Percentiles rank a stretch among this genome's conserved stretches.
Conservation (phyloP, 257 asterid genomes). For the Verbena officinalis region DNA sequence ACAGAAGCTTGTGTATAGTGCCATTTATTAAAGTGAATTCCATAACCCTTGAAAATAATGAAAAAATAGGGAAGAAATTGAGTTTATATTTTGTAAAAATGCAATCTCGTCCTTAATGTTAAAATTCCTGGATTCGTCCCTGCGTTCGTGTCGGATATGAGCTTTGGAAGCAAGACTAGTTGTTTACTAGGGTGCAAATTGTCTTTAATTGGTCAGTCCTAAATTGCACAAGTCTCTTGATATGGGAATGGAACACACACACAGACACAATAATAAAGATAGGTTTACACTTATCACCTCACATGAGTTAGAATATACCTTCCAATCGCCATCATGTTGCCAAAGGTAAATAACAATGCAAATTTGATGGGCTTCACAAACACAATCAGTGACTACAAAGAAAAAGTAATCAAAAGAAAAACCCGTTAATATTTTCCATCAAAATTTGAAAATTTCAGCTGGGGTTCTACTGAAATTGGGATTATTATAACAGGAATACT, state of each 20-base stretch:
- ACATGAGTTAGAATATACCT: conserved; percentile 48
- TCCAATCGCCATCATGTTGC: conserved; percentile 85
- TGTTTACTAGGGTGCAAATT: neutral
- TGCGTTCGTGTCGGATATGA: too few relatives aligned
- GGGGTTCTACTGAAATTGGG: conserved; percentile 1
- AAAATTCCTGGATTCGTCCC: too few relatives aligned
- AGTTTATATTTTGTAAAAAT: too few relatives aligned
- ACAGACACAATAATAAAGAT: neutral
- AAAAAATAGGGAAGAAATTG: too few relatives aligned
- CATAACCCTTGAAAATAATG: too few relatives aligned
- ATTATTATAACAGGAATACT: neutral
- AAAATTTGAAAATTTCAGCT: neutral
- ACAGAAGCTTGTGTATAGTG: neutral
- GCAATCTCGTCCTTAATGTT: neutral
- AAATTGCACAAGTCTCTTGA: neutral
- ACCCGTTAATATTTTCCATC: conserved; percentile 8
- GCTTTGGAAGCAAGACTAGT: neutral
- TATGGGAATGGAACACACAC: too few relatives aligned
- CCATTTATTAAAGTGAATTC: neutral
- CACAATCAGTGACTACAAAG: conserved; percentile 80
- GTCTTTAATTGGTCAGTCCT: neutral
- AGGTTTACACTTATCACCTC: conserved; percentile 17
- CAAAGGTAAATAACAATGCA: conserved; percentile 84
- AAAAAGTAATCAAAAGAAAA: conserved; percentile 24
- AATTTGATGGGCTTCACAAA: conserved; percentile 84